These are phyloP conservation scores for Peronosclerospora sorghi DNA, from an alignment of 352 stramenopile species.

Conservation along the genomic window DNA sequence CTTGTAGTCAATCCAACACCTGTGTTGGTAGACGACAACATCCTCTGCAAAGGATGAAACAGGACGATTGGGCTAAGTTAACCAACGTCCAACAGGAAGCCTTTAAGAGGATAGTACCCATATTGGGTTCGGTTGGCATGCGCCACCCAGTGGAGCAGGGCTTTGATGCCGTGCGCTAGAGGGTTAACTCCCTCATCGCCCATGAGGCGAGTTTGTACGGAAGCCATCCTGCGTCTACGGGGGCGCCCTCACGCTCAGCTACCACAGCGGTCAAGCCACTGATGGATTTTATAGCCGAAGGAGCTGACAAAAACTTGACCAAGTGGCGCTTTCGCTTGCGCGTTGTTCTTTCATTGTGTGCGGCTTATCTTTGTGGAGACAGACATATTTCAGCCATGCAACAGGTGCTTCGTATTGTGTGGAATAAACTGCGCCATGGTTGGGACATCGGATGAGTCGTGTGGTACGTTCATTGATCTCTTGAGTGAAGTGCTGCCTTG, in stretches of 20 bases:
- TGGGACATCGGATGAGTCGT: conserved; percentile 16
- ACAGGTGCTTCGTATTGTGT: conserved; percentile 41
- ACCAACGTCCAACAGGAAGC: no score
- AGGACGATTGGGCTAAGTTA: no score
- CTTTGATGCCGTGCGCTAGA: no score
- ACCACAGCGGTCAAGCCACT: conserved; percentile 24
- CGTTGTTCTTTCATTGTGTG: conserved; percentile 44
- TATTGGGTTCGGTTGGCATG: no score
- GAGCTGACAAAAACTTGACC: conserved; percentile 32
- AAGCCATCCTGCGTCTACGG: no score
- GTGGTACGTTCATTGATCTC: conserved; percentile 18
- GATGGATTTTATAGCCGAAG: conserved; percentile 38
- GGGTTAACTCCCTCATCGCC: no score
- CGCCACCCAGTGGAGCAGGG: no score
- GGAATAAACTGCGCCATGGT: conserved; percentile 44
- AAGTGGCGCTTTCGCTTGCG: conserved; percentile 46
- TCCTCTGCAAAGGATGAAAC: no score
- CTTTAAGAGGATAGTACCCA: no score
- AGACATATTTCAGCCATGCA: conserved; percentile 30
- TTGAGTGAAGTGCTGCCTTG: conserved; percentile 42
- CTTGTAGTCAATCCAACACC: no score
- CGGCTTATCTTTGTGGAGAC: conserved; percentile 21
- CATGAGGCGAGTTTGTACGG: no score
- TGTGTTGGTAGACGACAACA: no score
- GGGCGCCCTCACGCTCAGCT: conserved; percentile 13